Evolutionary conservation across 1,139 yeast species (phyloP).

Genomic region (Candida sanyaensis): DNA sequence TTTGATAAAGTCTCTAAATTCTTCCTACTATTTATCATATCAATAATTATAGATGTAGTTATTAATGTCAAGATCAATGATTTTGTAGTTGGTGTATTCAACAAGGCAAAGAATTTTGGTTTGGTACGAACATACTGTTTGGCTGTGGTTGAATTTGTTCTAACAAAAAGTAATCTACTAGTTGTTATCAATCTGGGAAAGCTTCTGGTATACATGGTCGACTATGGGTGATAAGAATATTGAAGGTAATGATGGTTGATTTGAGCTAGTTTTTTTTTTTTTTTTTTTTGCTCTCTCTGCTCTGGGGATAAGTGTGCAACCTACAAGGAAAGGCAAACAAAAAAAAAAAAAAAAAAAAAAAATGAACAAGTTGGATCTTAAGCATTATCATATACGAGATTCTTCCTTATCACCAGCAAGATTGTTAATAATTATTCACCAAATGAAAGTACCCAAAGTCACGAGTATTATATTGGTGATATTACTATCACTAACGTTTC

Average conservation of each 20-base stretch:
- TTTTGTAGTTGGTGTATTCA: conserved; percentile 38
- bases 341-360: too few species aligned
- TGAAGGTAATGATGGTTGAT: neutral
- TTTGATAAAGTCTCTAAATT: conserved; percentile 32
- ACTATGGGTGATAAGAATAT: neutral
- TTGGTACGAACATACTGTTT: conserved; percentile 14
- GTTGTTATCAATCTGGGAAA: neutral
- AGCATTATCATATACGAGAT: too few species aligned
- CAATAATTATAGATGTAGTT: conserved; percentile 44
- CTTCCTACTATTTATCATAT: conserved; percentile 35
- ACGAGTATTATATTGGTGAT: conserved; percentile 38
- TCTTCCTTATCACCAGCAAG: too few species aligned
- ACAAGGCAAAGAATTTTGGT: conserved; percentile 22
- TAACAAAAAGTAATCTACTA: neutral
- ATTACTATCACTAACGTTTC: conserved; percentile 28
- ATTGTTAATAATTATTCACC: neutral
- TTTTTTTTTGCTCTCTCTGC: too few species aligned
- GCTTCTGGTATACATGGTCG: neutral
- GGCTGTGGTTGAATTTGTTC: conserved; percentile 15
- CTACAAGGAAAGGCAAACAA: too few species aligned
- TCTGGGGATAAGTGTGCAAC: too few species aligned
- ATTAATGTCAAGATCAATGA: conserved; percentile 38
- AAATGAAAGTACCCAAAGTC: conserved; percentile 38
- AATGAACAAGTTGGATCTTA: too few species aligned
- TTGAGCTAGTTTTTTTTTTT: too few species aligned